Base-by-base conservation (phyloP, 2,329 filamentous ascomycete genomes). In the Aspergillus novofumigatus region DNA sequence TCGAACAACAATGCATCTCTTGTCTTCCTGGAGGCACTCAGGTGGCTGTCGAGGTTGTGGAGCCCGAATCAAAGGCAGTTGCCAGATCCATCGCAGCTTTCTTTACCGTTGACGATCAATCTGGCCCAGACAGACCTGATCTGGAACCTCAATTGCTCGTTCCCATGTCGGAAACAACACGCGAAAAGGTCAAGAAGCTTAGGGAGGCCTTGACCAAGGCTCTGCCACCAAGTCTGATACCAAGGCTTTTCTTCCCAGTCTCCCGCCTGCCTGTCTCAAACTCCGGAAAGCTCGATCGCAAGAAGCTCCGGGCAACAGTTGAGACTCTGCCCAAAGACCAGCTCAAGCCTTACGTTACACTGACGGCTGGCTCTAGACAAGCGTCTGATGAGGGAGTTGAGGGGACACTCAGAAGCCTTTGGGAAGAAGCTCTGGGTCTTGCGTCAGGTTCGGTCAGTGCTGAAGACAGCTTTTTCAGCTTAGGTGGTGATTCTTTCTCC, bases 401-500 rank as follows among this genome's bases (percentile, higher is more conserved):
- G 29, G 65, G 60, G 0, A 62, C 60, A n/a, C 69, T 76, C 8
- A 61, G 67, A 28, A 54, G 60, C 1, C 59, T 79, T 1, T 80
- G 78, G 76, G 72, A 72, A 10, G 63, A 68, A 3, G 71, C 74
- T 9, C 59, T 80, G 6, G 70, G 72, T 10, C 67, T 78, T 25
- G 68, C 68, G 7, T 54, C 69, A 3, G 70, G 71, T 4, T 72
- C 73, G 21, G 70, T 80, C 32, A 75, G 73, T 7, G 70, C 69
- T 1, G 74, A 78, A 51, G 77, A 79, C 49, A 78, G 71, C 51
- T 80, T 80, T 64, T 79, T 80, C 60, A 71, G 72, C 1, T 66
- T 78, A 3, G 78, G 78, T 28, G 78, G 78, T 26, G 78, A 80
- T 56, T 80, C 77, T 0, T 75, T 80, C 58, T 73, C 73, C 21